Evolutionary conservation across 768 basidiomycete genomes (phyloP).

Genomic region (Hericium alpestre): DNA sequence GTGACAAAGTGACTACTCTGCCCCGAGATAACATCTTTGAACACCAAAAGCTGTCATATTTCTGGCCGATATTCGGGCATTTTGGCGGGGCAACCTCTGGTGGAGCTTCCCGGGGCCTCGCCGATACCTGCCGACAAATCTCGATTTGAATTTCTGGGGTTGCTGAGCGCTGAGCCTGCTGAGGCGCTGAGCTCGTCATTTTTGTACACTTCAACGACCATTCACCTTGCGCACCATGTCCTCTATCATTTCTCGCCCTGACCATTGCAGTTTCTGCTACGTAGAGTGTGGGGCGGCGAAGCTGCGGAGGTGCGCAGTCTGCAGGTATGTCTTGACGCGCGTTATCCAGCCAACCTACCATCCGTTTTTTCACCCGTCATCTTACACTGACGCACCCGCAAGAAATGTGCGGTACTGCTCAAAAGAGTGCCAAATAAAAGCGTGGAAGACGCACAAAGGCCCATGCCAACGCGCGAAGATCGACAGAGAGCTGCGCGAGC

Average conservation of each 20-base stretch:
- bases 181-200: too few relatives aligned
- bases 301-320: neutral
- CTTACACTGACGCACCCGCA: neutral
- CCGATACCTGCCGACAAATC: too few relatives aligned
- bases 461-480: neutral
- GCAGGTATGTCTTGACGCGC: neutral
- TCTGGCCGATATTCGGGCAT: too few relatives aligned
- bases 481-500: neutral
- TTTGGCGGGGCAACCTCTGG: too few relatives aligned
- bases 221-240: neutral
- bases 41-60: too few relatives aligned
- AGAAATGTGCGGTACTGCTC: neutral
- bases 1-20: too few relatives aligned
- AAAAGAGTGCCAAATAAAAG: neutral
- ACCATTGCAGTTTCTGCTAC: neutral
- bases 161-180: too few relatives aligned
- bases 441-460: neutral
- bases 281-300: neutral
- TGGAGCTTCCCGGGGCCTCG: too few relatives aligned
- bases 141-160: too few relatives aligned
- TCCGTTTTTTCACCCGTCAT: neutral
- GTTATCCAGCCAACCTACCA: too few relatives aligned
- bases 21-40: too few relatives aligned
- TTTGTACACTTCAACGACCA: too few relatives aligned
- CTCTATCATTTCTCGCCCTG: neutral